A percentile compares a stretch with the other conserved stretches of the same genome.
phyloP scores from a whole-genome alignment of 2,329 filamentous ascomycete genomes.

The Dryadomyces sulphureus region DNA sequence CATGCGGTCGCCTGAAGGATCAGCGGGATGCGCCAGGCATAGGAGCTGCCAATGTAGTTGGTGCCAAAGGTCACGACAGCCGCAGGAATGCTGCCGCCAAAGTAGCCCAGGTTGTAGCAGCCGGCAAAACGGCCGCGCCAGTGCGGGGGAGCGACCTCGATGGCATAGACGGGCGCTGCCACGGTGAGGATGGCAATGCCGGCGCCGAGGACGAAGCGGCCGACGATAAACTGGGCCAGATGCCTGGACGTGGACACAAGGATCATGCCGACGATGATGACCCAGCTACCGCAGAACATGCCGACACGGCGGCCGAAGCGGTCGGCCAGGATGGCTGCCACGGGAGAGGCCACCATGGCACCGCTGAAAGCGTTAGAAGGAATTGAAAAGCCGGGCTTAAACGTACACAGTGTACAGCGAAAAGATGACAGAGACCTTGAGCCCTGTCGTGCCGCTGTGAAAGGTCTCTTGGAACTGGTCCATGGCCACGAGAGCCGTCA shows the following conservation, averaged over 20 bases:
- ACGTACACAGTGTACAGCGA: slow-evolving; percentile 34
- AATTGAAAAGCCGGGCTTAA: not conserved
- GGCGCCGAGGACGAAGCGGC: slow-evolving; percentile 53
- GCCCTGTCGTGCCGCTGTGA: slow-evolving; percentile 21
- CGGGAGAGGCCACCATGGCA: slow-evolving; percentile 23
- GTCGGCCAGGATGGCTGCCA: slow-evolving; percentile 37
- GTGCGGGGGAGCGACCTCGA: slow-evolving; percentile 59
- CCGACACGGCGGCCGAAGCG: slow-evolving; percentile 53
- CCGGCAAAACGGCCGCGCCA: too few relatives aligned
- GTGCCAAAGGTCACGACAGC: slow-evolving; percentile 54
- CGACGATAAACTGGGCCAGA: slow-evolving; percentile 50
- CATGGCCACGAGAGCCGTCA: slow-evolving; percentile 30
- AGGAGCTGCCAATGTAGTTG: slow-evolving; percentile 20
- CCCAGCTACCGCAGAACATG: slow-evolving; percentile 53
- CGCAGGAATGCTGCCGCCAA: slow-evolving; percentile 58
- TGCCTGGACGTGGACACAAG: slow-evolving; percentile 55
- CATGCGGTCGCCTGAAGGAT: slow-evolving; percentile 9
- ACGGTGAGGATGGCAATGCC: slow-evolving; percentile 33
- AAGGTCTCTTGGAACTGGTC: slow-evolving; percentile 25
- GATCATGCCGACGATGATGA: slow-evolving; percentile 59
- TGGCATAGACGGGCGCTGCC: slow-evolving; percentile 9
- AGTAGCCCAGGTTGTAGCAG: slow-evolving; percentile 52
- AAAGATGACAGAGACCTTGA: slow-evolving; percentile 25
- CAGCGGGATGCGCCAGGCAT: not conserved
- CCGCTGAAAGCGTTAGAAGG: slow-evolving; percentile 18